Evolutionary conservation across 345 rosid genomes (phyloP), one percentile per base, ranked within the genome.

Genomic region (Zanthoxylum bungeanum): DNA sequence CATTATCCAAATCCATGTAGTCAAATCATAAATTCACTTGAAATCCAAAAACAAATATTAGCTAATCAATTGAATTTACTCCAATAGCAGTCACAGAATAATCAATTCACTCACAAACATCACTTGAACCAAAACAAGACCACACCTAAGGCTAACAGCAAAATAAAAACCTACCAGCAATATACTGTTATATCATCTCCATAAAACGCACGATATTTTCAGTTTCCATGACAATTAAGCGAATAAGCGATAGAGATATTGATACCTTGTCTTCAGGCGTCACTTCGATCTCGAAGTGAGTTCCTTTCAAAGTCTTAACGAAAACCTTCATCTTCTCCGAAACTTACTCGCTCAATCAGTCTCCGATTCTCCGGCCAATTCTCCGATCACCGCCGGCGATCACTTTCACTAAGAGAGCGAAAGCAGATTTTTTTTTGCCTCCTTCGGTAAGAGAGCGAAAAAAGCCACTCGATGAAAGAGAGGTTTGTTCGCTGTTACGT

Each of bases 241-340:
- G 5, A 39, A 17, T n/a, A 31, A 27, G 51, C 1, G 31, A 21
- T 21, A 40, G 31, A 14, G 21, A 50, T 21, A 42, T 9, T 21
- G 39, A 42, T 22, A 83, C 87, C 66, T 63, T 67, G 51, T 83
- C 84, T 34, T 78, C 81, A 27, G 84, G 84, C 22, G 65, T 72
- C 61, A 78, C 87, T 71, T 84, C 79, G 77, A 84, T 72, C 30
- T 84, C 84, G 78, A 84, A 84, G 71, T 73, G 62, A 50, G 79
- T 76, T 21, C 84, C 84, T 66, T 84, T 84, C 83, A 84, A 72
- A 42, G 84, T 84, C 76, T 84, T 84, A 2, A 84, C 83, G 33
- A 74, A 78, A 65, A 84, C 72, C 83, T 80, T 84, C 87, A 84
- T 84, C 82, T 64, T 78, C 36, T 36, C 60, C 34, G 3, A 8